Evolutionary conservation across 2,329 filamentous ascomycete genomes (phyloP).

Genomic region (Dissoconium aciculare): DNA sequence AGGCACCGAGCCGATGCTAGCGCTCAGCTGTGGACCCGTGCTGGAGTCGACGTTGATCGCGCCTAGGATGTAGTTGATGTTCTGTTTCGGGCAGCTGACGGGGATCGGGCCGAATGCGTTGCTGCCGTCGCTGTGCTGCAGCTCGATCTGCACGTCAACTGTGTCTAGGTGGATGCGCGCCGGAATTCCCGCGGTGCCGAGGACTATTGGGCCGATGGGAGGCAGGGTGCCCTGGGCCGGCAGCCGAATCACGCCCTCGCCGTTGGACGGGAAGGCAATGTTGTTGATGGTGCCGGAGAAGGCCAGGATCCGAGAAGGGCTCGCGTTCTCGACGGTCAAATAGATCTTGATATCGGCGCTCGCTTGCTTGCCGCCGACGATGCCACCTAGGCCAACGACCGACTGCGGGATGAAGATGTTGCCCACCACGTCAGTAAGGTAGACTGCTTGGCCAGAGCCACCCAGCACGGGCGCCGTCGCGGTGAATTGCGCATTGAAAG

Average conservation of each 20-base stretch:
- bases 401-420: conserved; percentile 3
- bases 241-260: conserved; percentile 1
- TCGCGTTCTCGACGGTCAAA: conserved; percentile 2
- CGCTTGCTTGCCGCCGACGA: conserved; percentile 3
- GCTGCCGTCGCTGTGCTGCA: conserved; percentile 2
- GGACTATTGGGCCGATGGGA: conserved; percentile 1
- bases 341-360: conserved; percentile 1
- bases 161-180: conserved; percentile 3
- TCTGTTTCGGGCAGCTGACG: conserved; percentile 1
- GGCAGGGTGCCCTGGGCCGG: conserved; percentile 2
- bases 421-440: conserved; percentile 4
- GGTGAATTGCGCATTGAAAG: conserved; percentile 2
- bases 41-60: conserved; percentile 1
- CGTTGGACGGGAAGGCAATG: conserved; percentile 1
- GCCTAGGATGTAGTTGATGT: conserved; percentile 3
- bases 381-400: conserved; percentile 1
- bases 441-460: conserved; percentile 2
- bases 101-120: conserved; percentile 2
- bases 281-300: conserved; percentile 1
- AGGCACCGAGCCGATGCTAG: background rate
- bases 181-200: conserved; percentile 1
- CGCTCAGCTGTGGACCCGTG: background rate
- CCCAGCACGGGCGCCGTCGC: conserved; percentile 3
- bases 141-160: conserved; percentile 2
- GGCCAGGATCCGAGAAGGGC: background rate